phyloP scores from a whole-genome alignment of 148 eudicot species.

The Camellia japonica region DNA sequence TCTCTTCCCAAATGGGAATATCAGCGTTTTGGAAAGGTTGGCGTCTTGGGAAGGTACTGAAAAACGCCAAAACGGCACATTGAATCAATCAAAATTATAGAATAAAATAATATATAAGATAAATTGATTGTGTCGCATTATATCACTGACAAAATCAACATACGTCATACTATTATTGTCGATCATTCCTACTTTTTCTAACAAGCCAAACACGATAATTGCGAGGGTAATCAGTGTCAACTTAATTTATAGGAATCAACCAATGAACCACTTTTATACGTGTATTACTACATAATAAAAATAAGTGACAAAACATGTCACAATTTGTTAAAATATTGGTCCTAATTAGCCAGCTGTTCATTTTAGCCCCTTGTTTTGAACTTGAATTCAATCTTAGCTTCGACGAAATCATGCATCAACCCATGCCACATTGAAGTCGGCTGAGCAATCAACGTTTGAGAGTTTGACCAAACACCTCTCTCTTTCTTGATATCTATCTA shows the following conservation, averaged over 20 bases:
- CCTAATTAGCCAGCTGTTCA: not conserved
- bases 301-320: not conserved
- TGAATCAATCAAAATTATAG: too few species aligned
- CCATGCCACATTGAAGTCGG: not conserved
- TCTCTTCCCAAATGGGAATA: too few species aligned
- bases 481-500: not conserved
- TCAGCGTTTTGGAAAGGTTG: too few species aligned
- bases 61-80: too few species aligned
- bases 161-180: not conserved
- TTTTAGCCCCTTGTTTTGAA: constrained; percentile 11
- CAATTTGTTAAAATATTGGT: not conserved
- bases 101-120: too few species aligned
- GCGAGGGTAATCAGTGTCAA: too few species aligned
- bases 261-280: too few species aligned
- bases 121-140: too few species aligned
- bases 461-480: constrained; percentile 5
- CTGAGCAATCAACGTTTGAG: not conserved
- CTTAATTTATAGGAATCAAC: too few species aligned
- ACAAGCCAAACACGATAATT: too few species aligned
- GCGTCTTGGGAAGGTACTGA: too few species aligned
- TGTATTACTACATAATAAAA: not conserved
- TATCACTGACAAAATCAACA: too few species aligned
- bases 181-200: not conserved
- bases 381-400: not conserved
- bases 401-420: not conserved